phyloP scores from a whole-genome alignment of 2,329 filamentous ascomycete species.

The Pseudogymnoascus sp. region DNA sequence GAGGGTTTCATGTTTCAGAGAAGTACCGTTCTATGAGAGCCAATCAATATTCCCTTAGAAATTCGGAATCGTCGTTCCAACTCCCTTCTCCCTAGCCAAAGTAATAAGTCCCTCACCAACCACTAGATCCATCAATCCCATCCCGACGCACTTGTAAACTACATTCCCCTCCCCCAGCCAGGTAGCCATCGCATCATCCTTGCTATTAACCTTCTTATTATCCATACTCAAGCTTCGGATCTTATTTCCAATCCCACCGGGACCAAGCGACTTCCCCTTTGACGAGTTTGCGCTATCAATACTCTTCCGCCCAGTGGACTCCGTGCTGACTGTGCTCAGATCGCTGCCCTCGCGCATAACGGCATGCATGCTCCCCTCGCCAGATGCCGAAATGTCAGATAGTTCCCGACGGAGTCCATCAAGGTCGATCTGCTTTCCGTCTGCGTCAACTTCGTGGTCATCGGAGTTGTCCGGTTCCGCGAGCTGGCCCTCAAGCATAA shows the following conservation, averaged over 20 bases:
- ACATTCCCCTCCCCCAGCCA: slow-evolving; percentile 45
- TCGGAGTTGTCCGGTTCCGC: not conserved
- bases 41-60: not conserved
- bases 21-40: not conserved
- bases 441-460: not conserved
- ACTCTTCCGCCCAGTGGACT: not conserved
- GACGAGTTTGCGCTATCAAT: not conserved
- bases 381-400: not conserved
- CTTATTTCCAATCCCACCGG: not conserved
- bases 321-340: not conserved
- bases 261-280: not conserved
- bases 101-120: slow-evolving; percentile 50
- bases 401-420: not conserved
- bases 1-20: not conserved
- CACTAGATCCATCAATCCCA: slow-evolving; percentile 58
- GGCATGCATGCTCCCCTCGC: not conserved
- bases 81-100: slow-evolving; percentile 44
- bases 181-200: slow-evolving; percentile 10
- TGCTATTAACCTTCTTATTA: slow-evolving; percentile 2
- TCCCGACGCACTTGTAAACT: slow-evolving; percentile 59
- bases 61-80: slow-evolving; percentile 33
- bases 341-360: not conserved
- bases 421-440: not conserved
- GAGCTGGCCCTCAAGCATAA: slow-evolving; percentile 41
- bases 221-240: slow-evolving; percentile 3